phyloP scores from a whole-genome alignment of 208 protist species.

The Trichomonas vaginalis region DNA sequence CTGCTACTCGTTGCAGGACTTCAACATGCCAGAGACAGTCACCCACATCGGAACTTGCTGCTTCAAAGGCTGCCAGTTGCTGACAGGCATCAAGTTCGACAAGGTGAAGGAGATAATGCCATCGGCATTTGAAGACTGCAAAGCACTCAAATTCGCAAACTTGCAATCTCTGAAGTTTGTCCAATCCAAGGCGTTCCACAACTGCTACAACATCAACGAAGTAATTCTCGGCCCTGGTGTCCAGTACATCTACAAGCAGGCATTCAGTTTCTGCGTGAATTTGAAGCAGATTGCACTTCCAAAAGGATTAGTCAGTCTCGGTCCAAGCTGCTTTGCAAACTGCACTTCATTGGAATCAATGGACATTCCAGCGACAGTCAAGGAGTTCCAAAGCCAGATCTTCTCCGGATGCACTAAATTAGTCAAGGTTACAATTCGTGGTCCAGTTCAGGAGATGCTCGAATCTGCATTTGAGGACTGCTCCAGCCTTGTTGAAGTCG shows the following conservation, averaged over 20 bases:
- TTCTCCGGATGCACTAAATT: neutral
- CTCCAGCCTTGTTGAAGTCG: neutral
- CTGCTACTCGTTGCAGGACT: neutral
- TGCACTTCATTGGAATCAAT: neutral
- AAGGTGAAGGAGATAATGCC: neutral
- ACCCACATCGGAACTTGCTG: neutral
- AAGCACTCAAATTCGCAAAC: neutral
- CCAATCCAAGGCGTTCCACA: neutral
- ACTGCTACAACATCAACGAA: neutral
- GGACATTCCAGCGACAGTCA: neutral
- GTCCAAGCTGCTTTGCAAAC: neutral
- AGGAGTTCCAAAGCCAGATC: neutral
- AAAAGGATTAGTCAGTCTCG: neutral
- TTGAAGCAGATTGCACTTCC: neutral
- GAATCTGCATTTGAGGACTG: neutral
- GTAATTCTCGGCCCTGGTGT: neutral
- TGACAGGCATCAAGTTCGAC: neutral
- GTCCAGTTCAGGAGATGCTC: neutral
- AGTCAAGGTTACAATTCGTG: neutral
- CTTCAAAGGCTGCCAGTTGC: neutral
- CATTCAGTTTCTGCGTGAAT: neutral
- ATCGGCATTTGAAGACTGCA: neutral
- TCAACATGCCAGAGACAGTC: neutral
- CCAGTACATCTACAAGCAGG: neutral
- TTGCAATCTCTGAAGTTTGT: neutral